Evolutionary conservation across 2,329 filamentous ascomycete species (phyloP), one percentile per base, ranked within the genome.

Genomic region (Sarocladium strictum): DNA sequence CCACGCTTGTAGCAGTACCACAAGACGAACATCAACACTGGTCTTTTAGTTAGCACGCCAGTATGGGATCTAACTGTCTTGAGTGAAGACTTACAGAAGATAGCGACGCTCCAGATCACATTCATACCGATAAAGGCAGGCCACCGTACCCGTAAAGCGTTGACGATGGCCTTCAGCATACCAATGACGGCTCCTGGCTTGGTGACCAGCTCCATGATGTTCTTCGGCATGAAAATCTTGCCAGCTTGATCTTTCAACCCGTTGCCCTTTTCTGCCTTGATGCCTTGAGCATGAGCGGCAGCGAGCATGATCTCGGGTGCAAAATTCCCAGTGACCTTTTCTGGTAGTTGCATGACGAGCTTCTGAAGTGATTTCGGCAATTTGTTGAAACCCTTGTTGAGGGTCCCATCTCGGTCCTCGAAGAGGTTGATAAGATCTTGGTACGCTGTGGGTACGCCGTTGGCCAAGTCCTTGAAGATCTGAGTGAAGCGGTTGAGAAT

Each of bases 1-100:
- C 94, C 94, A 54, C 94, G 88, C 75, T 97, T 97, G 72, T 97
- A 87, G 73, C 92, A 97, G 73, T 97, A 99, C 92, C 93, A 99
- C 63, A 97, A 85, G 43, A 96, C 90, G 66, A 96, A 94, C 55
- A 99, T 80, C 15, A 97, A 79, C 54, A 97, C 89, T 89, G 53
- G 14, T 52, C 35, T 19, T 5, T 23, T 11, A 27, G 29, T 57
- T 41, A 53, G 26, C 35, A 23, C 6, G 59, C 47, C 45, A 24
- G 24, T 17, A 29, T 41, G 60, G 47, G 58, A 35, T 3, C 15
- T 17, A 38, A 12, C 26, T 3, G 9, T 2, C 37, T 17, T 26
- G 15, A n/a, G 15, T 15, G 3, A 23, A 21, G 19, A 67, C 87
- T 78, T 79, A 93, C 90, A 77, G 64, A 95, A 96, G 1, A 97